Evolutionary conservation across 768 basidiomycete species (phyloP).

Genomic region (Lactifluus volemus): DNA sequence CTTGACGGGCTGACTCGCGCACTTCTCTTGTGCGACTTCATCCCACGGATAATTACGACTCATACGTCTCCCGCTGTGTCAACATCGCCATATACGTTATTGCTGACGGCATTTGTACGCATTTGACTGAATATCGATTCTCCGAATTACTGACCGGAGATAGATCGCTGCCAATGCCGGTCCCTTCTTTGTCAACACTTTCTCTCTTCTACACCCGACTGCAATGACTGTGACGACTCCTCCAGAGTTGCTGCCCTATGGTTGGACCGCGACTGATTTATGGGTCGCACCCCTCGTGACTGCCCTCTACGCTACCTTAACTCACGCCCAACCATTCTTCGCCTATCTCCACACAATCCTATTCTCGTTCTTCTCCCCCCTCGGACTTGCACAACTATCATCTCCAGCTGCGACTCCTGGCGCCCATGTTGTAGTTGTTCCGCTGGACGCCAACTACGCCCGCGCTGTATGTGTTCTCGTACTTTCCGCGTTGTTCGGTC

Average conservation of each 20-base stretch:
- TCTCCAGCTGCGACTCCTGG: background rate
- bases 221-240: constrained; percentile 66
- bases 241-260: constrained; percentile 67
- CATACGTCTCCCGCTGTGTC: constrained; percentile 14
- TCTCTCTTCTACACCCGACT: constrained; percentile 67
- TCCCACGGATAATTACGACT: constrained; percentile 14
- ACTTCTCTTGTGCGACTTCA: constrained; percentile 18
- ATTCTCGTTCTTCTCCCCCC: constrained; percentile 16
- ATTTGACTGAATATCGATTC: background rate
- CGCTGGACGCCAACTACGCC: constrained; percentile 11
- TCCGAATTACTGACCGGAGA: background rate
- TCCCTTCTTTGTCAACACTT: constrained; percentile 68
- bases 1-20: constrained; percentile 19
- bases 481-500: constrained; percentile 7
- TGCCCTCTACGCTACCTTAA: constrained; percentile 69
- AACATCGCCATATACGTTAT: constrained; percentile 15
- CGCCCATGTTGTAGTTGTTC: background rate
- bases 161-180: constrained; percentile 36
- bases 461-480: constrained; percentile 16
- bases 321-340: constrained; percentile 77
- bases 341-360: constrained; percentile 16
- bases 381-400: constrained; percentile 6
- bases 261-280: constrained; percentile 78
- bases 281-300: constrained; percentile 80
- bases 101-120: constrained; percentile 17